Evolutionary conservation across 1,284 basidiomycete species (phyloP).

Genomic region (Fomitiporia mediterranea): DNA sequence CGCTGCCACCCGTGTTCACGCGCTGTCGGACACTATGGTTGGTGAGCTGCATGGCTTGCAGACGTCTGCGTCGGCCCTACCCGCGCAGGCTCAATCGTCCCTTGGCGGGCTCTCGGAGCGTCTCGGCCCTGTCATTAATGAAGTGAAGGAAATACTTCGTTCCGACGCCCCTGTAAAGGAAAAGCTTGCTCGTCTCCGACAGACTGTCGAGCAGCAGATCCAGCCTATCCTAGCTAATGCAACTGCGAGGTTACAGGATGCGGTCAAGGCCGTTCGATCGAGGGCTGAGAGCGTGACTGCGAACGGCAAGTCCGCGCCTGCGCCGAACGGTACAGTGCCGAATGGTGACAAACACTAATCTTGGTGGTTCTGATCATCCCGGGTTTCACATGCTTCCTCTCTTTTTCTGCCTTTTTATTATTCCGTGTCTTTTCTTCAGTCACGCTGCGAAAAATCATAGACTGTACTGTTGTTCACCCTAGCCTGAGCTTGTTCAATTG

Average conservation of each 20-base stretch:
- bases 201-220: conserved; percentile 13
- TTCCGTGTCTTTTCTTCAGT: too few species aligned
- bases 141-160: conserved; percentile 8
- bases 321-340: not conserved
- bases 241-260: conserved; percentile 8
- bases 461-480: not conserved
- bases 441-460: not conserved
- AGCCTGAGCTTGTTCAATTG: too few species aligned
- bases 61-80: conserved; percentile 49
- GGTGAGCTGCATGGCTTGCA: conserved; percentile 61
- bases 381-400: too few species aligned
- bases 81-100: conserved; percentile 49
- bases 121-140: conserved; percentile 8
- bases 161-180: conserved; percentile 15
- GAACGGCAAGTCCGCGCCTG: not conserved
- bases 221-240: conserved; percentile 12
- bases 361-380: too few species aligned
- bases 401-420: too few species aligned
- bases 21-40: conserved; percentile 60
- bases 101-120: conserved; percentile 35
- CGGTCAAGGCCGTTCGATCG: conserved; percentile 6
- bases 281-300: not conserved
- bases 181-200: conserved; percentile 8
- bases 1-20: conserved; percentile 44
- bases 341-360: too few species aligned